Evolutionary conservation across 768 basidiomycete species (phyloP), one percentile per base, ranked within the genome.

Genomic region (Amanita pallidorosea): DNA sequence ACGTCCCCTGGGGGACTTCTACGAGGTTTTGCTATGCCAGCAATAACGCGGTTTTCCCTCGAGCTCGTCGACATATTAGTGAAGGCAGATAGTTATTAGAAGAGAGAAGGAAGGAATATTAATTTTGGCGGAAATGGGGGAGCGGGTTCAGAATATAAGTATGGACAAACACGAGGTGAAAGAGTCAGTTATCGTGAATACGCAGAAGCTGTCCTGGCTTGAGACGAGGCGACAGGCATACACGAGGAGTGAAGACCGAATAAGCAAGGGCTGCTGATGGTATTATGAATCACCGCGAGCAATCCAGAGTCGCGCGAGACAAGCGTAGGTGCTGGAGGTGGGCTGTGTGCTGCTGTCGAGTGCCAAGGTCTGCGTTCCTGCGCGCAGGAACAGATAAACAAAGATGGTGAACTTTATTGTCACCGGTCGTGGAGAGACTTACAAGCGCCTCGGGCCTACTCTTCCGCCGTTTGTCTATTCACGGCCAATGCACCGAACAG

Each of bases 21-120:
- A 73, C 81, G 77, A 61, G 76, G 67, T 73, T 77, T 79, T 63
- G 70, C 73, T 74, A 79, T 70, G 68, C 69, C 73, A 66, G 73
- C 71, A 71, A 73, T 81, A 74, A 77, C 79, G 65, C 78, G 81
- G 70, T 84, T 83, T 68, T 84, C 80, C 68, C 73, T 77, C 65
- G 76, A 76, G 70, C 71, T 77, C 67, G 83, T 79, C 82, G 65
- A 61, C 56, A 81, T 86, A 73, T 77, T 73, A 73, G 72, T 68
- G 70, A 67, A 69, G 71, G 68, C 63, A 72, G 73, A 73, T 75
- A 76, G 76, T 72, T 75, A 73, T 73, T 79, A 73, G 67, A 68
- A 70, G 66, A 64, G 68, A 64, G 61, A 66, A 70, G 71, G 67
- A 69, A 66, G 68, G 71, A 67, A 75, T 72, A 75, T 78, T 74